Evolutionary conservation across 2,329 filamentous ascomycete genomes (phyloP).

Genomic region (Fusarium sororula): DNA sequence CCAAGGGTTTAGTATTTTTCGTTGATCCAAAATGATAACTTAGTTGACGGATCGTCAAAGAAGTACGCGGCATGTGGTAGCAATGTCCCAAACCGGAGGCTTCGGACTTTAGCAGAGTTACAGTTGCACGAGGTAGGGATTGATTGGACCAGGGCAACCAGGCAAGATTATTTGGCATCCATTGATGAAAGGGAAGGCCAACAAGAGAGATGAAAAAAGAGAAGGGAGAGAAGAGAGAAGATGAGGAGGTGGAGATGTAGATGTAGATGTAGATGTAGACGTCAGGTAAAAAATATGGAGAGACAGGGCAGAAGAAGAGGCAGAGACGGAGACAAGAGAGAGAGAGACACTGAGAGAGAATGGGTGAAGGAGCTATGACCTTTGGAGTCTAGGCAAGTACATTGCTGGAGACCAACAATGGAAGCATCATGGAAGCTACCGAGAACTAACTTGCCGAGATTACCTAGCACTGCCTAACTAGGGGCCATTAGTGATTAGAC

Average conservation of each 20-base stretch:
- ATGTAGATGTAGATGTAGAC: not conserved
- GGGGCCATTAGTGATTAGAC: not conserved
- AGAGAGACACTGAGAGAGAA: not conserved
- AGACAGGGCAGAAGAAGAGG: not conserved
- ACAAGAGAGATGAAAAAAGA: not conserved
- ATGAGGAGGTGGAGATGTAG: conserved; percentile 3
- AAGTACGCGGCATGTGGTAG: conserved; percentile 39
- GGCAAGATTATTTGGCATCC: conserved; percentile 6
- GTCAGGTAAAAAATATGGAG: conserved; percentile 1
- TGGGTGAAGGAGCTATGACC: conserved; percentile 16
- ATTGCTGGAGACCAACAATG: conserved; percentile 12
- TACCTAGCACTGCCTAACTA: not conserved
- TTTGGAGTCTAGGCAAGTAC: conserved; percentile 2
- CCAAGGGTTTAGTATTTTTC: conserved; percentile 6
- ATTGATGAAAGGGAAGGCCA: not conserved
- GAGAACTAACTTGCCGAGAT: conserved; percentile 24
- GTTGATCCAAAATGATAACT: conserved; percentile 28
- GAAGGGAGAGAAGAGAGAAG: not conserved
- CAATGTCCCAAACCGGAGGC: conserved; percentile 19
- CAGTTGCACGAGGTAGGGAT: conserved; percentile 16
- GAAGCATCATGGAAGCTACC: conserved; percentile 23
- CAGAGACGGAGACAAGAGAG: not conserved
- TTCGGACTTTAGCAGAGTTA: conserved; percentile 12
- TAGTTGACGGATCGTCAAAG: conserved; percentile 30
- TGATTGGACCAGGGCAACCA: conserved; percentile 4